Conservation (phyloP, 2,329 filamentous ascomycete genomes). For the Curvularia hawaiiensis region DNA sequence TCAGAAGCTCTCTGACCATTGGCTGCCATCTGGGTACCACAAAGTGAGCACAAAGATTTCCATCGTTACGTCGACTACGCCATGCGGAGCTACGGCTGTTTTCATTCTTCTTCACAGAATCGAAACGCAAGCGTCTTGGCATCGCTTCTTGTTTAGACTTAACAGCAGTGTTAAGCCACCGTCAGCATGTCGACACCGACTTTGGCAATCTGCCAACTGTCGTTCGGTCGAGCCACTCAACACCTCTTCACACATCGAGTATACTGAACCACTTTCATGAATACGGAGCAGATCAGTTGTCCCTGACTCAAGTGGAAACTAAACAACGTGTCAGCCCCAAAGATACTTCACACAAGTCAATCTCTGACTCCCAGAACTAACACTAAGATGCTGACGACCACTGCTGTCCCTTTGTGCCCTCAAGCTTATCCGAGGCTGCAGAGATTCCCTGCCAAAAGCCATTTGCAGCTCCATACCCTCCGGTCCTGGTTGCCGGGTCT, state of each 20-base stretch:
- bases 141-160: conserved; percentile 6
- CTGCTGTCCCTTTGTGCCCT: conserved; percentile 19
- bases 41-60: conserved; percentile 33
- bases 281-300: not conserved
- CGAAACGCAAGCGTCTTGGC: not conserved
- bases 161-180: not conserved
- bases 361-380: not conserved
- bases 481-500: conserved; percentile 40
- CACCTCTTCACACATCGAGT: too few species aligned
- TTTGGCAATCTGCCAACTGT: not conserved
- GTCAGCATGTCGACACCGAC: not conserved
- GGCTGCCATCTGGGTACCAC: conserved; percentile 32
- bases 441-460: conserved; percentile 19
- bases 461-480: conserved; percentile 30
- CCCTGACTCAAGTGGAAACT: not conserved
- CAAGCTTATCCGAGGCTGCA: conserved; percentile 35
- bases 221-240: not conserved
- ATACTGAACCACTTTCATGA: not conserved
- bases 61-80: conserved; percentile 44
- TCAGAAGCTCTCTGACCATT: conserved; percentile 21
- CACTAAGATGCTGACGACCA: not conserved
- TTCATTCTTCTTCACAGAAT: conserved; percentile 18
- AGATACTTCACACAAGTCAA: not conserved
- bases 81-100: conserved; percentile 33
- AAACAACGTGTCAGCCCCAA: not conserved